These are phyloP conservation scores for Schwanniomyces occidentalis DNA, from an alignment of 805 yeast genomes.

Conservation along the genomic window DNA sequence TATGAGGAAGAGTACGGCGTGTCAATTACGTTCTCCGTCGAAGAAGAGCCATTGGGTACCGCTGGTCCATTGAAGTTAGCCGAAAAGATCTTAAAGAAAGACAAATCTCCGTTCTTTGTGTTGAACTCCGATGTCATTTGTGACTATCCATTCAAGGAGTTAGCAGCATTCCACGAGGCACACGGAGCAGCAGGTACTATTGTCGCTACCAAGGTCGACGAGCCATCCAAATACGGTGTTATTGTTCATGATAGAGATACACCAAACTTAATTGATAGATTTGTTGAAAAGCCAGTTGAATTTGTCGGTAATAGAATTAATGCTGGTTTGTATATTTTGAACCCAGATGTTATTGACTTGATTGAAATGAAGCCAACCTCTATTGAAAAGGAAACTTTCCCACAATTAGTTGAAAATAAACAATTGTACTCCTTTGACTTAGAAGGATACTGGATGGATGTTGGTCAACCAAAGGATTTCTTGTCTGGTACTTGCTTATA, in stretches of 20 bases:
- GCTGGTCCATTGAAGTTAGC: slow-evolving; percentile 99
- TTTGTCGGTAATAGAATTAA: slow-evolving; percentile 99
- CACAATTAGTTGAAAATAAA: slow-evolving; percentile 85
- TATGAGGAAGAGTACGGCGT: slow-evolving; percentile 96
- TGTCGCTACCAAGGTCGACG: slow-evolving; percentile 99
- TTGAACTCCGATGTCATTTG: slow-evolving; percentile 98
- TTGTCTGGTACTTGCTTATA: slow-evolving; percentile 92
- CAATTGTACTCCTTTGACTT: slow-evolving; percentile 92
- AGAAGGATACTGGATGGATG: slow-evolving; percentile 99
- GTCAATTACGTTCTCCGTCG: slow-evolving; percentile 93
- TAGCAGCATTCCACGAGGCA: slow-evolving; percentile 87
- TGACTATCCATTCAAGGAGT: slow-evolving; percentile 94
- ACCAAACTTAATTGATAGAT: slow-evolving; percentile 94
- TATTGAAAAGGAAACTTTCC: slow-evolving; percentile 99
- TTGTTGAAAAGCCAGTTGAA: slow-evolving; percentile 99
- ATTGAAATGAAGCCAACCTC: slow-evolving; percentile 99
- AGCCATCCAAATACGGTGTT: slow-evolving; percentile 99
- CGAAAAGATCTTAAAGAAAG: slow-evolving; percentile 89
- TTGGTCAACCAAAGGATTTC: slow-evolving; percentile 99
- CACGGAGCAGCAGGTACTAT: slow-evolving; percentile 99
- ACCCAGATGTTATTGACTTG: slow-evolving; percentile 95
- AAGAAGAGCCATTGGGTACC: slow-evolving; percentile 98
- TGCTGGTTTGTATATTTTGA: slow-evolving; percentile 97
- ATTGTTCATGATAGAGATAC: slow-evolving; percentile 96
- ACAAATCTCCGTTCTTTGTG: slow-evolving; percentile 94